Evolutionary conservation across 257 asterid genomes (phyloP).

Genomic region (Paraleonurus japonicus): DNA sequence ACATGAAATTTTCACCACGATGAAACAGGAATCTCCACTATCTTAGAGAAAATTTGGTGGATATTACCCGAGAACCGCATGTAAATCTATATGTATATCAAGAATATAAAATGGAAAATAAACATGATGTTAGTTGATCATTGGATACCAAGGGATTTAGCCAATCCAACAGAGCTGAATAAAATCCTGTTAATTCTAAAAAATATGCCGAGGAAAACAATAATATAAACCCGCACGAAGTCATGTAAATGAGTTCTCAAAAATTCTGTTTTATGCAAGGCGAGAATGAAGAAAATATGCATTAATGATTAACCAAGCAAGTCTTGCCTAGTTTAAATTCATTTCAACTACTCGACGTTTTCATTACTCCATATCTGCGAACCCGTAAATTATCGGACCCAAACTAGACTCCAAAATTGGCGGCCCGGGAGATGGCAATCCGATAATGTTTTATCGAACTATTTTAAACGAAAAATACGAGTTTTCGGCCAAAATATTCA

Average conservation of each 20-base stretch:
- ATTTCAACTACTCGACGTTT: neutral
- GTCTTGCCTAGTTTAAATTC: neutral
- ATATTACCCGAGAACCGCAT: no score
- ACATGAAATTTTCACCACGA: neutral
- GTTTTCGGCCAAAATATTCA: no score
- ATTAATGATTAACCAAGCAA: neutral
- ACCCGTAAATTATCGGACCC: no score
- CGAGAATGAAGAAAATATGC: neutral
- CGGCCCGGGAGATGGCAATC: no score
- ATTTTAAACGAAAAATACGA: no score
- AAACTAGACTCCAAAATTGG: no score
- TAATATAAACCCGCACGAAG: neutral
- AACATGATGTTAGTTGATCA: neutral
- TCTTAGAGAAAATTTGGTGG: no score
- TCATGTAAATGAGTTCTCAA: neutral
- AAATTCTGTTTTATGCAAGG: neutral
- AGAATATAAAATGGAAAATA: neutral
- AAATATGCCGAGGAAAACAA: neutral
- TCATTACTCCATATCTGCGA: no score
- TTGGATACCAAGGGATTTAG: neutral
- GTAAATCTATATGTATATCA: neutral
- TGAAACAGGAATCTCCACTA: neutral
- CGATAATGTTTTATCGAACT: no score
- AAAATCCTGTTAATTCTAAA: neutral
- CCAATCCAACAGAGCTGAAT: neutral